phyloP scores from a whole-genome alignment of 208 protist genomes.

The Leishmania guyanensis region DNA sequence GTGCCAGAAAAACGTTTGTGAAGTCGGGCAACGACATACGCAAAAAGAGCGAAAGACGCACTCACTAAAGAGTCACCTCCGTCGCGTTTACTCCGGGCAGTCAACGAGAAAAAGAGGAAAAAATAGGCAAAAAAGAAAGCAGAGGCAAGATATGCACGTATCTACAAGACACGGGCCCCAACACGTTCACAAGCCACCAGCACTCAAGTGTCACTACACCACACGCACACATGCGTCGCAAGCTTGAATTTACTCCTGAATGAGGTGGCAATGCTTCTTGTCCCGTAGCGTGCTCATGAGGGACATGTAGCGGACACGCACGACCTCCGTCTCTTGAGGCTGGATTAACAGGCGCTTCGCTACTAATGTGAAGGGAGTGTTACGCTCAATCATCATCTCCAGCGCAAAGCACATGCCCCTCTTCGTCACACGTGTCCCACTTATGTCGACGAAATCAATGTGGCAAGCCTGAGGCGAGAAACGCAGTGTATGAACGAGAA shows the following conservation, averaged over 20 bases:
- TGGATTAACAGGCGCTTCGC: constrained; percentile 47
- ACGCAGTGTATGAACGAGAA: constrained; percentile 78
- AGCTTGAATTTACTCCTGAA: constrained; percentile 19
- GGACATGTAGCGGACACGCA: constrained; percentile 28
- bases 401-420: constrained; percentile 80
- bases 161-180: too few species aligned
- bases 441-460: constrained; percentile 84
- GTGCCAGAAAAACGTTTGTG: background rate
- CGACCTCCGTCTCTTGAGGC: constrained; percentile 19
- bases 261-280: constrained; percentile 34
- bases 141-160: background rate
- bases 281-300: constrained; percentile 25
- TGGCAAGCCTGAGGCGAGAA: constrained; percentile 76
- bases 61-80: background rate
- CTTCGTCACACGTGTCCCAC: constrained; percentile 70
- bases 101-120: background rate
- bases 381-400: constrained; percentile 79
- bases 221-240: background rate
- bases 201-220: background rate
- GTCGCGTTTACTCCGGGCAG: background rate
- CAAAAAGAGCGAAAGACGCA: background rate
- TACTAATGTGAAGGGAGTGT: constrained; percentile 67
- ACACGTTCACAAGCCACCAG: too few species aligned
- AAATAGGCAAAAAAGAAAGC: background rate
- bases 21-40: background rate